A percentile compares a stretch with the other conserved stretches of the same genome.
Evolutionary conservation across 228 moss, liverwort and hornwort genomes (phyloP).

Genomic region (Sphagnum fallax): DNA sequence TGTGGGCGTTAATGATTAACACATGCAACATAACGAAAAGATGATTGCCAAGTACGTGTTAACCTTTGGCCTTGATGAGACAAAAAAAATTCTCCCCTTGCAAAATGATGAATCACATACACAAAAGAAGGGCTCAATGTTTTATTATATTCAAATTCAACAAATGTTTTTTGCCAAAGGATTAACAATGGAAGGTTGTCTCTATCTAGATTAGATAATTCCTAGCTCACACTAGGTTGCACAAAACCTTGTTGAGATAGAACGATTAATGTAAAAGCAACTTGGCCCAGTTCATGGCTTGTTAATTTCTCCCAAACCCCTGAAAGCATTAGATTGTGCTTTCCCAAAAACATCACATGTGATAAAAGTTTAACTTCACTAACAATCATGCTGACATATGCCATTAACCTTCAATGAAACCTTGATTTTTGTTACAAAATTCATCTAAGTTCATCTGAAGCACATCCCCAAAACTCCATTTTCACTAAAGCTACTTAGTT

Average conservation of each 20-base stretch:
- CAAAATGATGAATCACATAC: constrained; percentile 30
- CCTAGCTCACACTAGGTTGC: constrained; percentile 17
- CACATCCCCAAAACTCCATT: no score
- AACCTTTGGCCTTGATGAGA: constrained; percentile 38
- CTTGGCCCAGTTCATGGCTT: constrained; percentile 72
- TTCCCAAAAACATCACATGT: constrained; percentile 65
- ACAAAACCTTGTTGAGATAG: constrained; percentile 17
- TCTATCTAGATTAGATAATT: constrained; percentile 20
- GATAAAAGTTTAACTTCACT: no score
- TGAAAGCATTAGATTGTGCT: constrained; percentile 50
- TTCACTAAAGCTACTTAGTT: no score
- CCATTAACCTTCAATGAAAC: no score
- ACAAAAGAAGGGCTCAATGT: constrained; percentile 15
- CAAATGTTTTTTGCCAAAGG: constrained; percentile 41
- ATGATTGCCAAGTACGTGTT: background rate
- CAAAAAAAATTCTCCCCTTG: constrained; percentile 25
- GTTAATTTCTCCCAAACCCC: constrained; percentile 64
- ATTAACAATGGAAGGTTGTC: constrained; percentile 35
- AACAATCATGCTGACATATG: no score
- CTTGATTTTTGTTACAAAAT: no score
- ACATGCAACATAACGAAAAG: no score
- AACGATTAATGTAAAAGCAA: constrained; percentile 60
- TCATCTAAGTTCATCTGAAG: no score
- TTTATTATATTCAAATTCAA: constrained; percentile 23
- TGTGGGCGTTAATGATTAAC: no score